Evolutionary conservation across 352 stramenopile species (phyloP), one percentile per base, ranked within the genome.

Genomic region (Phytopythium aichiense): DNA sequence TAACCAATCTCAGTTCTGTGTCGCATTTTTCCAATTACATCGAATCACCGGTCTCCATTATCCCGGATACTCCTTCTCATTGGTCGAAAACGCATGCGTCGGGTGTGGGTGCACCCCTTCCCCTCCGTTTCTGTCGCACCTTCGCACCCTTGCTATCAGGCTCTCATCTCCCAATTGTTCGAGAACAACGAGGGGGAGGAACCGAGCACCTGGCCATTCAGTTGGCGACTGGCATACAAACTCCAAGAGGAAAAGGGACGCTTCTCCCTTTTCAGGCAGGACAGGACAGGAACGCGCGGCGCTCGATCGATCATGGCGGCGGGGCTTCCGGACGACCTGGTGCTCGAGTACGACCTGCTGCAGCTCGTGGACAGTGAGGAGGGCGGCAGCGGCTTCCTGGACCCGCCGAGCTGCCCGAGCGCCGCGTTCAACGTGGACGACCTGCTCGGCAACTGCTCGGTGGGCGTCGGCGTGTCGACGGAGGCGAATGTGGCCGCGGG

Each of bases 321-420:
- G 38, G 51, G 58, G 48, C 61, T 74, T 12, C 66, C 72, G 23
- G 72, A 80, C 52, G 69, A 80, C 23, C 57, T 77, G 16, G 67
- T 77, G 55, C 69, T 77, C 54, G 72, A 80, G 40, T 80, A 76
- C 64, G 69, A 77, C 67, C 68, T 80, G 69, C 55, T 77, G 48
- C 72, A 77, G 45, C 64, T 80, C 18, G 61, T 77, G n/a, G 67
- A 76, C 51, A 57, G 42, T 35, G 69, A 77, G 35, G 66, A 77
- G 25, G 45, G 25, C 48, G 28, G 56, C 22, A 63, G 33, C 54
- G 64, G 45, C 38, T 67, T 75, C 31, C 20, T 68, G 28, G 51
- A 70, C 48, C 45, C 50, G 15, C 43, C 66, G 1, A 49, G 50
- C 46, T 63, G 65, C 23, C 40, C 68, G 9, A 58, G 43, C 5